Conservation (phyloP, 768 basidiomycete species). For the Naganishia vaughanmartiniae region DNA sequence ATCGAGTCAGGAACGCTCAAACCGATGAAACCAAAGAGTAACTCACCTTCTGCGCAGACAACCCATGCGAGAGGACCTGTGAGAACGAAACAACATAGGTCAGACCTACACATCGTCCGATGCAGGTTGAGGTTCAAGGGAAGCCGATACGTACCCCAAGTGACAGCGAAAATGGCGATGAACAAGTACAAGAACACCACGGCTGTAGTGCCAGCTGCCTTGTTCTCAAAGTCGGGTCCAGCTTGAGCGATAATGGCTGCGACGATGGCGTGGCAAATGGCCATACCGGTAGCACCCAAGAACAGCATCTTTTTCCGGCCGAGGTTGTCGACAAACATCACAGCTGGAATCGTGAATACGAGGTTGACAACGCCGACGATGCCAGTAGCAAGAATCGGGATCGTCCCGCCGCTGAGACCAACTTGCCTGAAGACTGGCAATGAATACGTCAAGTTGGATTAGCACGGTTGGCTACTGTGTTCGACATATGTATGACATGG, state of each 20-base stretch:
- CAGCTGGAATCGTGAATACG: constrained; percentile 63
- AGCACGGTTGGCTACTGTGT: too few relatives aligned
- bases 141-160: constrained; percentile 58
- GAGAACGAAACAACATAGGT: not conserved
- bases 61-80: constrained; percentile 67
- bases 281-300: constrained; percentile 44
- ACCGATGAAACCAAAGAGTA: not conserved
- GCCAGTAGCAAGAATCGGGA: constrained; percentile 63
- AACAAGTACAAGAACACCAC: constrained; percentile 73
- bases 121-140: not conserved
- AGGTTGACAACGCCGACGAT: constrained; percentile 75
- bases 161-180: constrained; percentile 71
- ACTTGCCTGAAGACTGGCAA: constrained; percentile 59
- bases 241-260: constrained; percentile 65
- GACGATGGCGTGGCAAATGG: constrained; percentile 64
- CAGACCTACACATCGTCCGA: not conserved
- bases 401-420: constrained; percentile 64
- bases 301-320: constrained; percentile 66
- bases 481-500: too few relatives aligned
- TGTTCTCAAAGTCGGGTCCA: constrained; percentile 55
- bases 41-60: constrained; percentile 63
- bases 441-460: too few relatives aligned
- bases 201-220: constrained; percentile 70
- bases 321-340: constrained; percentile 73
- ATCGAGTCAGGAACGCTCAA: constrained; percentile 55